Evolutionary conservation across 331 rosid genomes (phyloP).

Genomic region (Stylosanthes scabra): DNA sequence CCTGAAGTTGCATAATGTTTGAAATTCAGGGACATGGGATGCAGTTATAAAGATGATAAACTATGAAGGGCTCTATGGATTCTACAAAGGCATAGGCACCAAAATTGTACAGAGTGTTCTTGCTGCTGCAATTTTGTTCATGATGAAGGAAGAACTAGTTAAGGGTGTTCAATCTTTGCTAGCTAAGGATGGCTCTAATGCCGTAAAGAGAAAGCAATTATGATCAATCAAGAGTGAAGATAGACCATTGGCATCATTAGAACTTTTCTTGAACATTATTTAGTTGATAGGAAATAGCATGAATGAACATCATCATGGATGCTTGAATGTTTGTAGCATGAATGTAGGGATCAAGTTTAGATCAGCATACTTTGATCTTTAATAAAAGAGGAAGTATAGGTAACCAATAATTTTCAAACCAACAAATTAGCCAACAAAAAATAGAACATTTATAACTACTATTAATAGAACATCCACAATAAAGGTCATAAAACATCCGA

Average conservation of each 20-base stretch:
- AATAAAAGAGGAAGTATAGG: no score
- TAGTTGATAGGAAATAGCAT: constrained; percentile 31
- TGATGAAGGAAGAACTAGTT: constrained; percentile 95
- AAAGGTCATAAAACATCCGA: no score
- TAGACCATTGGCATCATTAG: constrained; percentile 6
- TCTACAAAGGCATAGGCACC: constrained; percentile 95
- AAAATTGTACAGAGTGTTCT: constrained; percentile 92
- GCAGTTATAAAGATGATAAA: constrained; percentile 89
- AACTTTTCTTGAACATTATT: constrained; percentile 35
- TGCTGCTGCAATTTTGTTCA: constrained; percentile 94
- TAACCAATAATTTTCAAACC: no score
- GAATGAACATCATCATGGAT: no score
- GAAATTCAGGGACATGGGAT: constrained; percentile 82
- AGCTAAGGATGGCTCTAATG: constrained; percentile 45
- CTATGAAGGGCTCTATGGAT: constrained; percentile 81
- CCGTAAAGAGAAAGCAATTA: constrained; percentile 54
- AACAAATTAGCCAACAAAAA: no score
- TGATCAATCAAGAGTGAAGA: constrained; percentile 21
- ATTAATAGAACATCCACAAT: no score
- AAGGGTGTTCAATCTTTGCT: constrained; percentile 68
- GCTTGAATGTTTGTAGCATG: no score
- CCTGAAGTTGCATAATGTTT: constrained; percentile 30
- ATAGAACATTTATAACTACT: no score
- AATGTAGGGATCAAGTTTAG: no score
- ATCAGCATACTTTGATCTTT: no score